phyloP scores from a whole-genome alignment of 805 yeast genomes.

The Ogataea pignaliae region DNA sequence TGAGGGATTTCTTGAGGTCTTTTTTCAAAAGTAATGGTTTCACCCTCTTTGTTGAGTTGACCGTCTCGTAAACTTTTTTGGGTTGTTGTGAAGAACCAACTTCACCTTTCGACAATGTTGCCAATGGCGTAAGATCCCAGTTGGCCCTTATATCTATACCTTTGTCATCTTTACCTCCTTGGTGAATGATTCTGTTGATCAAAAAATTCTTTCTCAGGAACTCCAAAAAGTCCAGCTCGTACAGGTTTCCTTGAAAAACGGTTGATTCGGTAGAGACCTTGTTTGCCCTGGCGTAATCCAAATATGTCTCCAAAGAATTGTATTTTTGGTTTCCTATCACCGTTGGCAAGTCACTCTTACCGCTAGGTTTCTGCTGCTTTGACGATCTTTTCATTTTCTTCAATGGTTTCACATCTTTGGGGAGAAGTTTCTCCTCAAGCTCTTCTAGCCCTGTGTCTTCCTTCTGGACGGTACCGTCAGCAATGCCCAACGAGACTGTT shows the following conservation, averaged over 20 bases:
- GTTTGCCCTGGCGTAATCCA: slow-evolving; percentile 28
- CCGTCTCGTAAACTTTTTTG: slow-evolving; percentile 12
- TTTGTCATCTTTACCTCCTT: slow-evolving; percentile 54
- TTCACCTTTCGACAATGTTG: slow-evolving; percentile 1
- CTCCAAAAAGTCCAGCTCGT: slow-evolving; percentile 43
- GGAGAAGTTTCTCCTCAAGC: neutral
- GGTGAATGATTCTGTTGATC: slow-evolving; percentile 35
- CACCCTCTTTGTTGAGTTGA: slow-evolving; percentile 21
- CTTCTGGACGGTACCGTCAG: too few species aligned
- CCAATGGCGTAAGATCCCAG: slow-evolving; percentile 37
- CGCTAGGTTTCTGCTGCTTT: neutral
- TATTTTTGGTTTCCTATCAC: slow-evolving; percentile 23
- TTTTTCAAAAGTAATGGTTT: slow-evolving; percentile 23
- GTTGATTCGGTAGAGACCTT: slow-evolving; percentile 41
- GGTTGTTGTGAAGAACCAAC: neutral
- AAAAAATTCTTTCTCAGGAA: slow-evolving; percentile 35
- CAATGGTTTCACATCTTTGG: neutral
- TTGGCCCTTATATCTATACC: slow-evolving; percentile 54
- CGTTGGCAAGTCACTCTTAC: neutral
- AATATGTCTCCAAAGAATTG: slow-evolving; percentile 29
- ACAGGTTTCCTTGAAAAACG: slow-evolving; percentile 51
- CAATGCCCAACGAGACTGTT: too few species aligned
- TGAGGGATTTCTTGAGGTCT: slow-evolving; percentile 16
- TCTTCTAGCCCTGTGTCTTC: too few species aligned
- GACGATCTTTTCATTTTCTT: neutral